Evolutionary conservation across 768 basidiomycete genomes (phyloP), one percentile per base, ranked within the genome.

Genomic region (Heimioporus sp.): DNA sequence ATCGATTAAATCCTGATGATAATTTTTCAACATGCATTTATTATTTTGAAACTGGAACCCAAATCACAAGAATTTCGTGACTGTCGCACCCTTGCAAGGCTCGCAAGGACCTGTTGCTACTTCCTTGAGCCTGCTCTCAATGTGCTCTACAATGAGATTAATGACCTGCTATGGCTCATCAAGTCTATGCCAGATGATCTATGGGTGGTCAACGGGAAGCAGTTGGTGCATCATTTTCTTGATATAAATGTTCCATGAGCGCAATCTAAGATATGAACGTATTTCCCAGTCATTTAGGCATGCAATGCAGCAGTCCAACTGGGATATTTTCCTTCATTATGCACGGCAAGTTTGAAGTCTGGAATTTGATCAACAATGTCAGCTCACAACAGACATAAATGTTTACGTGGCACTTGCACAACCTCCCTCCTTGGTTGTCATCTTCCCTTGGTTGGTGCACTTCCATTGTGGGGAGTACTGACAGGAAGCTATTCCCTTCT

Each of bases 1-100:
- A 67, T 67, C 65, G 57, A 67, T 58, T 67, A 67, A 56, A 68
- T 67, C 57, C n/a, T 67, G 43, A 67, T 56, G 42, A 65, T 61
- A 3, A 59, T 67, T 53, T 67, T 69, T 51, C 67, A 57, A 54
- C 60, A 63, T 63, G 63, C 65, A 7, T 64, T 65, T 42, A 51
- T 62, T 17, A 58, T 62, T 49, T 51, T 43, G 61, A 65, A 66
- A 45, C 64, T 64, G 12, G 64, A 64, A 31, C 64, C 61, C 39
- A 65, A 59, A 17, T 65, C 58, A 48, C 58, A 60, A 43, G 56
- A 62, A 51, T 65, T 63, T n/a, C 63, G 60, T 53, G 67, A 67
- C 32, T 64, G 59, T 46, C 54, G 50, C 12, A 65, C 68, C 55
- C 63, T 67, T 55, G 68, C 67, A 49, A 55, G 63, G 57, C 63